Evolutionary conservation across 2,329 filamentous ascomycete species (phyloP), one percentile per base, ranked within the genome.

Genomic region (Teratosphaeria nubilosa): DNA sequence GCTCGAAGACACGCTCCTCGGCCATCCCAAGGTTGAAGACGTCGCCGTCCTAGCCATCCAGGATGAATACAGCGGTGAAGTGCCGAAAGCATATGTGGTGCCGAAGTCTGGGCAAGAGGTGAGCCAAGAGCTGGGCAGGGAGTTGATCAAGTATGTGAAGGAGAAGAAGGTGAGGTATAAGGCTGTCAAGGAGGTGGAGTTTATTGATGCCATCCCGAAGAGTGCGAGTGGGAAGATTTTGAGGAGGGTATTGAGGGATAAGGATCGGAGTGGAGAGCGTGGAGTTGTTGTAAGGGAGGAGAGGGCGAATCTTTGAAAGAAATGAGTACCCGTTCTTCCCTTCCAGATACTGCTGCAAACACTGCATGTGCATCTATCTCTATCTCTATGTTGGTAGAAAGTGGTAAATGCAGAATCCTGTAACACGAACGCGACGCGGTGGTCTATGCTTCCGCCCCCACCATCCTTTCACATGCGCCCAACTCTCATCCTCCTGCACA

Each of bases 161-260:
- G 78, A 82, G 53, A 84, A 83, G 72, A 86, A 89, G 70, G 84
- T 86, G 1, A 77, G 81, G 20, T 82, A 88, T 69, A 88, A 88
- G 75, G 84, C 82, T 77, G 76, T 88, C 60, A 82, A 80, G 66
- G 85, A 58, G 80, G 73, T 87, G 2, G 81, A 84, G 68, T 87
- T 87, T 61, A 76, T 86, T 14, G 82, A 86, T 51, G 77, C 77
- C 54, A 82, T 91, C 25, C 87, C 87, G 13, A 90, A 90, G 78
- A 87, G 83, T 67, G 80, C 86, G 0, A 86, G 82, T 65, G 87
- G 87, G 10, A 90, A 90, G 80, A 88, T 90, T 57, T 71, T 90
- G 68, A 77, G 86, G 54, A 76, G 86, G 24, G 65, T 88, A 55
- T 69, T 86, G 65, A 79, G 76, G 61, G 76, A 82, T 54, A 67